These are phyloP conservation scores for Dryadomyces quercivorus DNA, from an alignment of 2,329 filamentous ascomycete species.

Conservation along the genomic window DNA sequence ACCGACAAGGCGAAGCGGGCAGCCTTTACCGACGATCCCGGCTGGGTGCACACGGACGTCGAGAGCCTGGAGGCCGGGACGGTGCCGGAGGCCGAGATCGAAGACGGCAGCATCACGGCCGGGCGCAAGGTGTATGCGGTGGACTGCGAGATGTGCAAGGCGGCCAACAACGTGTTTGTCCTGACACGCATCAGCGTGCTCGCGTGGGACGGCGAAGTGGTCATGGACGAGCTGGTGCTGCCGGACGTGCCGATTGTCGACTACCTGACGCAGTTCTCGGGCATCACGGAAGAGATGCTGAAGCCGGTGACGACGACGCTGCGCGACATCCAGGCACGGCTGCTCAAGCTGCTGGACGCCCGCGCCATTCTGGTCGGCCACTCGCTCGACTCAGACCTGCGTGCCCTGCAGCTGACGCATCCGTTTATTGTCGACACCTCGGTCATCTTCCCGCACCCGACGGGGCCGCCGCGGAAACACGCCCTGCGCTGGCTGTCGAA, in stretches of 20 bases:
- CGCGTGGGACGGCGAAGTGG: slow-evolving; percentile 68
- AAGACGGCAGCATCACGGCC: slow-evolving; percentile 71
- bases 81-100: slow-evolving; percentile 56
- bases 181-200: slow-evolving; percentile 83
- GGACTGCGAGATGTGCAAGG: slow-evolving; percentile 97
- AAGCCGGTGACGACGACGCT: slow-evolving; percentile 73
- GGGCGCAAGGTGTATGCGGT: slow-evolving; percentile 70
- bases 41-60: slow-evolving; percentile 76
- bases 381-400: slow-evolving; percentile 72
- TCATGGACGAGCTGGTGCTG: slow-evolving; percentile 87
- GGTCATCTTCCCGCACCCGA: slow-evolving; percentile 79
- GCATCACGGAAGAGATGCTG: slow-evolving; percentile 81
- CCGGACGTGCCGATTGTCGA: slow-evolving; percentile 78
- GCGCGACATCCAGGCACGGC: slow-evolving; percentile 64
- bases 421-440: slow-evolving; percentile 91
- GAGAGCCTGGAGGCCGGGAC: slow-evolving; percentile 52
- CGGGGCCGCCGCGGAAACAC: slow-evolving; percentile 79
- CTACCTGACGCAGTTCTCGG: slow-evolving; percentile 85
- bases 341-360: slow-evolving; percentile 60
- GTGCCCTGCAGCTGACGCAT: slow-evolving; percentile 73
- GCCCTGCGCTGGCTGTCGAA: slow-evolving; percentile 81
- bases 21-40: slow-evolving; percentile 44
- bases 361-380: slow-evolving; percentile 68
- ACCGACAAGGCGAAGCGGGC: slow-evolving; percentile 38
- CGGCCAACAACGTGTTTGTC: slow-evolving; percentile 64